A percentile compares a stretch with the other conserved stretches of the same genome.
These are phyloP conservation scores for Cryptosporidium canis DNA, from an alignment of 169 alveolate species.

Conservation along the genomic window DNA sequence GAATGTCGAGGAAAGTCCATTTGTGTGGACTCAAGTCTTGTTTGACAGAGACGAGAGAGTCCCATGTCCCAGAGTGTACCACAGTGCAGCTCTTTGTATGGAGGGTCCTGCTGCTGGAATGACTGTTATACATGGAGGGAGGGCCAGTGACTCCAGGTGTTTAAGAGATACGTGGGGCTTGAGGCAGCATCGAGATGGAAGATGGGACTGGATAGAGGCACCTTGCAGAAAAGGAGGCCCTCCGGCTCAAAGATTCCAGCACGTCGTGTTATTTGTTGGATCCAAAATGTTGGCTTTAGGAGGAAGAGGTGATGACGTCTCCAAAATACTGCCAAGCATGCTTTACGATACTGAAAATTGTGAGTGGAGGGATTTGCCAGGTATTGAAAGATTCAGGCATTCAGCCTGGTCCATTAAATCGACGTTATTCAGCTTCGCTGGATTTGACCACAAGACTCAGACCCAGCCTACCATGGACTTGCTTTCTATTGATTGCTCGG, in stretches of 20 bases:
- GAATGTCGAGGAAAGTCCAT: conserved; percentile 96
- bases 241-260: conserved; percentile 94
- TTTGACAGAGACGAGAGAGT: conserved; percentile 82
- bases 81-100: conserved; percentile 89
- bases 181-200: conserved; percentile 98
- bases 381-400: conserved; percentile 93
- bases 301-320: conserved; percentile 94
- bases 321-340: conserved; percentile 88
- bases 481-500: conserved; percentile 81
- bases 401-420: conserved; percentile 90
- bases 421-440: conserved; percentile 92
- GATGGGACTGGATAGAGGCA: conserved; percentile 99
- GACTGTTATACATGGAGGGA: conserved; percentile 99
- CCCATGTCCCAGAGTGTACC: conserved; percentile 97
- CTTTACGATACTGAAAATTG: conserved; percentile 94
- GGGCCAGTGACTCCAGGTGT: conserved; percentile 93
- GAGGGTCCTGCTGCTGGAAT: conserved; percentile 99
- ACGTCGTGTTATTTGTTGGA: conserved; percentile 86
- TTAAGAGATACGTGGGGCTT: conserved; percentile 99
- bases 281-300: conserved; percentile 93
- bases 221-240: conserved; percentile 89
- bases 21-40: conserved; percentile 93
- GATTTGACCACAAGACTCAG: conserved; percentile 94
- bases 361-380: conserved; percentile 92
- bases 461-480: conserved; percentile 90